phyloP scores from a whole-genome alignment of 1,284 basidiomycete species.

The Cutaneotrichosporon cyanovorans region DNA sequence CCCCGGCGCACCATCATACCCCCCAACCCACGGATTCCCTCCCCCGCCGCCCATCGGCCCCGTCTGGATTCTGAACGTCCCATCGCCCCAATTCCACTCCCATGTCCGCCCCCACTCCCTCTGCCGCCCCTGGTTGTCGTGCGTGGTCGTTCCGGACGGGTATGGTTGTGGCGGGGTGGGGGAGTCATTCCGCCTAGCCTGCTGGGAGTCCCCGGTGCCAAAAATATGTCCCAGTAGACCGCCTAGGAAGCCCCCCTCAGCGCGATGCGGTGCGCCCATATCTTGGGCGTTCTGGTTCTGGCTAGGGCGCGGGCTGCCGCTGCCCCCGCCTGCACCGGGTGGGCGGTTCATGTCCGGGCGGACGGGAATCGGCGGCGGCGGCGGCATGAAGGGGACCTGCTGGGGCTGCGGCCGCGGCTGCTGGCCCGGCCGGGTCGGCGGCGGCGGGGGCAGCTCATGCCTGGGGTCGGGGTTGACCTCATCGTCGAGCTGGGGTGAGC shows the following conservation, averaged over 20 bases:
- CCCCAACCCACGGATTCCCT: slow-evolving; percentile 6
- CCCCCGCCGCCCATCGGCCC: background rate
- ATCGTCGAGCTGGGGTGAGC: slow-evolving; percentile 31
- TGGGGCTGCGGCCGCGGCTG: background rate
- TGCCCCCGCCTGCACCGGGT: too few species aligned
- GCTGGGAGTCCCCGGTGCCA: background rate
- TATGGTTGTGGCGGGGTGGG: background rate
- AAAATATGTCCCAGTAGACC: slow-evolving; percentile 3
- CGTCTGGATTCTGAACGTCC: slow-evolving; percentile 4
- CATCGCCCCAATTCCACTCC: slow-evolving; percentile 10
- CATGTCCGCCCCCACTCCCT: background rate
- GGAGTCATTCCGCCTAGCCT: background rate
- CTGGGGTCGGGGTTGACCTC: slow-evolving; percentile 39
- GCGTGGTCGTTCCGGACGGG: background rate
- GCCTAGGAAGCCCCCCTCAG: background rate
- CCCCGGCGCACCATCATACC: slow-evolving; percentile 8
- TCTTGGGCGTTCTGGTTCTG: too few species aligned
- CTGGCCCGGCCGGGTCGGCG: slow-evolving; percentile 24
- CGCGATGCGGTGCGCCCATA: background rate
- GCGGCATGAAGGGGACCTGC: background rate
- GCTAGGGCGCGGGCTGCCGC: too few species aligned
- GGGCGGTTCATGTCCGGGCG: too few species aligned
- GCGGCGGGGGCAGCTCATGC: slow-evolving; percentile 35
- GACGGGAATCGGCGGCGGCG: background rate
- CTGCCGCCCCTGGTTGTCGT: background rate